Evolutionary conservation across 2,329 filamentous ascomycete species (phyloP).

Genomic region (Macroventuria anomochaeta): DNA sequence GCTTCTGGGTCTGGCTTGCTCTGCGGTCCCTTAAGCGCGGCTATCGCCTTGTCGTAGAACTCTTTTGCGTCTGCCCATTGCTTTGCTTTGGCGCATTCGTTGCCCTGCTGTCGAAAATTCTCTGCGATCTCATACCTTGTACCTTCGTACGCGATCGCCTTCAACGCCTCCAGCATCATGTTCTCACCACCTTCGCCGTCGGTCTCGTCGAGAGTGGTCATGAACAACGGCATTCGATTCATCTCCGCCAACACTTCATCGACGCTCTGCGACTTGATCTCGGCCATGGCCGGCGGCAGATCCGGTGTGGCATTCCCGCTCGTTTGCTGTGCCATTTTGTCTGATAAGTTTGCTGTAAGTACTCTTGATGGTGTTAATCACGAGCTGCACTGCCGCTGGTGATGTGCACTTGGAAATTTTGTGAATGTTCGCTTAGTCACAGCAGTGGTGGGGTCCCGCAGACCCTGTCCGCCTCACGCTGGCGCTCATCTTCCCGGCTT

Average conservation of each 20-base stretch:
- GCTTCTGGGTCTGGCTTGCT: conserved; percentile 49
- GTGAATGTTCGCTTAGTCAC: conserved; percentile 33
- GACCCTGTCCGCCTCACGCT: conserved; percentile 5
- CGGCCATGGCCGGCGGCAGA: conserved; percentile 66
- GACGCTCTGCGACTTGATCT: conserved; percentile 61
- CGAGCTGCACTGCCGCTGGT: background rate
- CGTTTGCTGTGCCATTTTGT: conserved; percentile 29
- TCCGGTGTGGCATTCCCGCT: conserved; percentile 28
- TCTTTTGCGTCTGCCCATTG: conserved; percentile 84
- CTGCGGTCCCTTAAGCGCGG: conserved; percentile 69
- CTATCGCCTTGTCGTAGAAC: conserved; percentile 88
- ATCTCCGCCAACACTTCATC: conserved; percentile 69
- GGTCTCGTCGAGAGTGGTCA: conserved; percentile 80
- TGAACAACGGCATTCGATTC: conserved; percentile 84
- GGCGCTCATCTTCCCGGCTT: conserved; percentile 1
- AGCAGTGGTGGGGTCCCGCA: conserved; percentile 19
- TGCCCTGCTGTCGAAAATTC: conserved; percentile 90
- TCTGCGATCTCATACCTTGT: conserved; percentile 80
- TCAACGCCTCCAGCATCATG: conserved; percentile 81
- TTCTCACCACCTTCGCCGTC: conserved; percentile 73
- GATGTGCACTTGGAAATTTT: conserved; percentile 23
- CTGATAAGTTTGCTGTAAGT: background rate
- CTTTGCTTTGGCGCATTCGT: conserved; percentile 79
- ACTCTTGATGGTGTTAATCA: background rate
- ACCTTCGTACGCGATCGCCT: conserved; percentile 91